Evolutionary conservation across 2,329 filamentous ascomycete genomes (phyloP).

Genomic region (Neopestalotiopsis rosae): DNA sequence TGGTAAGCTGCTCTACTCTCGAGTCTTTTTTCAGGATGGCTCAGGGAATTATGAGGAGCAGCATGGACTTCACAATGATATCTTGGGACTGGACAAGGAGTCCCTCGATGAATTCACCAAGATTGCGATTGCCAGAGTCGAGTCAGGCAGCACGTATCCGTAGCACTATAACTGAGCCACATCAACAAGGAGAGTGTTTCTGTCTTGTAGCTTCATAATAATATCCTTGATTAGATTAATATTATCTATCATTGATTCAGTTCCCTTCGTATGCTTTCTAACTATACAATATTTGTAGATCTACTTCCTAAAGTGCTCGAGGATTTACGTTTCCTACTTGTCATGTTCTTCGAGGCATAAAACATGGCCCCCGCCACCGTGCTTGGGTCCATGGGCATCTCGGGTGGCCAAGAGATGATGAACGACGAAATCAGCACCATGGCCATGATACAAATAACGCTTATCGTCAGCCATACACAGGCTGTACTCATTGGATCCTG

Average conservation of each 20-base stretch:
- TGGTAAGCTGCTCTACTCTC: slow-evolving; percentile 57
- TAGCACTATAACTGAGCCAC: background rate
- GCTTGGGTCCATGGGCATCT: slow-evolving; percentile 52
- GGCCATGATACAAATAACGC: slow-evolving; percentile 49
- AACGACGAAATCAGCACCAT: slow-evolving; percentile 45
- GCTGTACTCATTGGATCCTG: slow-evolving; percentile 43
- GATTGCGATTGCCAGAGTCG: slow-evolving; percentile 44
- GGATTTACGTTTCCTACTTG: slow-evolving; percentile 13
- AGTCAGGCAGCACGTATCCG: slow-evolving; percentile 27
- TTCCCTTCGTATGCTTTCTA: background rate
- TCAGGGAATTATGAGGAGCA: slow-evolving; percentile 47
- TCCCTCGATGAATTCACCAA: slow-evolving; percentile 62
- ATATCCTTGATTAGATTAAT: background rate
- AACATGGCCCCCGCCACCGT: slow-evolving; percentile 52
- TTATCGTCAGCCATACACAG: slow-evolving; percentile 45
- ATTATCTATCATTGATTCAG: background rate
- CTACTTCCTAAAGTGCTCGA: slow-evolving; percentile 24
- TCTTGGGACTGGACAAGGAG: slow-evolving; percentile 63
- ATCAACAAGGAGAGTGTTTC: background rate
- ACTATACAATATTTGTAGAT: slow-evolving; percentile 18
- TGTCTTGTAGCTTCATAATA: background rate
- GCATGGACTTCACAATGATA: slow-evolving; percentile 51
- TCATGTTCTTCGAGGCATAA: slow-evolving; percentile 36
- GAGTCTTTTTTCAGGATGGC: slow-evolving; percentile 55
- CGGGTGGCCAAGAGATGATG: slow-evolving; percentile 45